Percentiles rank a stretch among this genome's conserved stretches.
Conservation (phyloP, 169 alveolate genomes). For the Plasmodium fragile region DNA sequence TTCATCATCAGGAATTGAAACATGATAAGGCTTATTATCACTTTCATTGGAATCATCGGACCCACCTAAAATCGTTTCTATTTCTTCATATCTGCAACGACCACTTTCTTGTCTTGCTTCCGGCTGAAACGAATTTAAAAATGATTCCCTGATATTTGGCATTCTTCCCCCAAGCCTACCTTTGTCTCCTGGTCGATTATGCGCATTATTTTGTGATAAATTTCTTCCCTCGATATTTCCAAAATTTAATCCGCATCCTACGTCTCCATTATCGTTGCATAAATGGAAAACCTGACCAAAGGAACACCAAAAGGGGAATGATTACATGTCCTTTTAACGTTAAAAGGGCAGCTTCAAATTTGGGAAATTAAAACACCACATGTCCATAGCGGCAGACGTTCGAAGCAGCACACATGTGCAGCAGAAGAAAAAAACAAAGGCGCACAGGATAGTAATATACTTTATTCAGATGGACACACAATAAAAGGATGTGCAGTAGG, state of each 20-base stretch:
- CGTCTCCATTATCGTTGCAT: not conserved
- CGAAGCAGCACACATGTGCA: not conserved
- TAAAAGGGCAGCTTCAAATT: not conserved
- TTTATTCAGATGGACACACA: not conserved
- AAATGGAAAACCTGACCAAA: not conserved
- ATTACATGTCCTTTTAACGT: not conserved
- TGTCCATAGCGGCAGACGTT: not conserved
- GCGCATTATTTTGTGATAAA: not conserved
- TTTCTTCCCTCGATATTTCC: not conserved
- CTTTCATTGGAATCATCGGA: not conserved
- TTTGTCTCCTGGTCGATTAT: not conserved
- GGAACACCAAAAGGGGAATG: not conserved
- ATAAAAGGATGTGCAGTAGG: not conserved
- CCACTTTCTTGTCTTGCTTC: not conserved
- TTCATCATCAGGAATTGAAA: conserved; percentile 1
- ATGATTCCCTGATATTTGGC: not conserved
- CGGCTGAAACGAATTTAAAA: not conserved
- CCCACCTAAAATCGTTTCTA: conserved; percentile 26
- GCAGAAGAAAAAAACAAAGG: not conserved
- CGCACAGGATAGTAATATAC: not conserved
- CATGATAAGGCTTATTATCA: conserved; percentile 1
- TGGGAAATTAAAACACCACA: not conserved
- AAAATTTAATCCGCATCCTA: not conserved
- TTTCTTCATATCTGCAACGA: conserved; percentile 23
- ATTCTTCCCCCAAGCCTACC: not conserved